These are phyloP conservation scores for Zanthoxylum bungeanum DNA, from an alignment of 345 rosid species.

Conservation along the genomic window DNA sequence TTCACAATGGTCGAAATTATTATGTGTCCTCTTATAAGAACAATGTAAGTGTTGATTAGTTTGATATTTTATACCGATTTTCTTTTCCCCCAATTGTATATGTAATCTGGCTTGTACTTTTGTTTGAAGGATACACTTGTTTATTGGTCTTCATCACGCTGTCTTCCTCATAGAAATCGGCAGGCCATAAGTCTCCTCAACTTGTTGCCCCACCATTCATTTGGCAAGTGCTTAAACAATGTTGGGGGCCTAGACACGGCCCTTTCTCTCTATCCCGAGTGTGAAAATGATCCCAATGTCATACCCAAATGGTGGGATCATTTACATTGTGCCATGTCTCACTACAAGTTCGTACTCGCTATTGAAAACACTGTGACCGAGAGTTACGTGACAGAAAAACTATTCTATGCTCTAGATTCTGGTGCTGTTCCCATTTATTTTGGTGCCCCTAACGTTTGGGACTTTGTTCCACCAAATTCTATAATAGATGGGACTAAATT, in stretches of 20 bases:
- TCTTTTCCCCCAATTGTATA: not conserved
- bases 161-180: slow-evolving; percentile 65
- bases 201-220: slow-evolving; percentile 79
- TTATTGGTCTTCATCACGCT: slow-evolving; percentile 96
- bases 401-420: slow-evolving; percentile 79
- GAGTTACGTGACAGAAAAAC: slow-evolving; percentile 92
- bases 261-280: slow-evolving; percentile 69
- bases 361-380: slow-evolving; percentile 82
- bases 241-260: slow-evolving; percentile 75
- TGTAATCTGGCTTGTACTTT: slow-evolving; percentile 1
- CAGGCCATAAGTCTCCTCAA: slow-evolving; percentile 63
- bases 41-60: slow-evolving; percentile 43
- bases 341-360: slow-evolving; percentile 89
- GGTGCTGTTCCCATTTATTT: slow-evolving; percentile 89
- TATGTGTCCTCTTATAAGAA: slow-evolving; percentile 59
- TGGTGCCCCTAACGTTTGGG: slow-evolving; percentile 83
- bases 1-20: slow-evolving; percentile 84
- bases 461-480: slow-evolving; percentile 83
- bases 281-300: slow-evolving; percentile 40
- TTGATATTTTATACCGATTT: not conserved
- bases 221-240: slow-evolving; percentile 93
- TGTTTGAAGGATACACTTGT: slow-evolving; percentile 56
- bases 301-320: slow-evolving; percentile 87
- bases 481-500: slow-evolving; percentile 81
- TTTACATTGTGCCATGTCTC: slow-evolving; percentile 92